phyloP scores from a whole-genome alignment of 805 yeast genomes.

The Saturnispora diversa region DNA sequence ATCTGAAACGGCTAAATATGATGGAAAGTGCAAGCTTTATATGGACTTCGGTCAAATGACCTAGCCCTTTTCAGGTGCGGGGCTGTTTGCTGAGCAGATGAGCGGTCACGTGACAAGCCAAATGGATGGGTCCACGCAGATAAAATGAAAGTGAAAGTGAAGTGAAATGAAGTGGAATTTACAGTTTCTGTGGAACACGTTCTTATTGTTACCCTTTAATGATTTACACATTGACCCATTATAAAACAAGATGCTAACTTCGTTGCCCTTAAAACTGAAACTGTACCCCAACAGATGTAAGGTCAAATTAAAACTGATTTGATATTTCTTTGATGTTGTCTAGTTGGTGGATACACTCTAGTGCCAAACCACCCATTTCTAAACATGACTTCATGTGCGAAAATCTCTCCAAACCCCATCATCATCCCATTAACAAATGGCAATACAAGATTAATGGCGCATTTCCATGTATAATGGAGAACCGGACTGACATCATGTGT shows the following conservation, averaged over 20 bases:
- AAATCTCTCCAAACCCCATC: constrained; percentile 92
- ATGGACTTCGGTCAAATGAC: constrained; percentile 6
- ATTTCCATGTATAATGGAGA: constrained; percentile 31
- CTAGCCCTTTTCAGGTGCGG: constrained; percentile 2
- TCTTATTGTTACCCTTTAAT: too few relatives aligned
- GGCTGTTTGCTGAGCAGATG: constrained; percentile 3
- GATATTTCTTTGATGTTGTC: constrained; percentile 1
- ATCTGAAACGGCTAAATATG: too few relatives aligned
- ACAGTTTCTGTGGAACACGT: too few relatives aligned
- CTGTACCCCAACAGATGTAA: too few relatives aligned
- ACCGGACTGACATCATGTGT: neutral
- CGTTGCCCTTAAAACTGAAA: too few relatives aligned
- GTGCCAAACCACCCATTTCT: constrained; percentile 70
- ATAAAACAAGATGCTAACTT: too few relatives aligned
- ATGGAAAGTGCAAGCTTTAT: too few relatives aligned
- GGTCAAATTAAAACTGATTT: constrained; percentile 4
- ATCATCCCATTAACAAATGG: constrained; percentile 91
- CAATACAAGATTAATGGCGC: constrained; percentile 66
- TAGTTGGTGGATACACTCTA: constrained; percentile 33
- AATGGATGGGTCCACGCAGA: too few relatives aligned
- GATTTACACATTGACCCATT: too few relatives aligned
- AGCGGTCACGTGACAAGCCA: neutral
- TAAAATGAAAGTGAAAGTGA: too few relatives aligned
- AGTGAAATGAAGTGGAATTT: too few relatives aligned
- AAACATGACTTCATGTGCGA: constrained; percentile 90